Conservation (phyloP, 495 filamentous ascomycete genomes). For the Penicillium cinerascens region DNA sequence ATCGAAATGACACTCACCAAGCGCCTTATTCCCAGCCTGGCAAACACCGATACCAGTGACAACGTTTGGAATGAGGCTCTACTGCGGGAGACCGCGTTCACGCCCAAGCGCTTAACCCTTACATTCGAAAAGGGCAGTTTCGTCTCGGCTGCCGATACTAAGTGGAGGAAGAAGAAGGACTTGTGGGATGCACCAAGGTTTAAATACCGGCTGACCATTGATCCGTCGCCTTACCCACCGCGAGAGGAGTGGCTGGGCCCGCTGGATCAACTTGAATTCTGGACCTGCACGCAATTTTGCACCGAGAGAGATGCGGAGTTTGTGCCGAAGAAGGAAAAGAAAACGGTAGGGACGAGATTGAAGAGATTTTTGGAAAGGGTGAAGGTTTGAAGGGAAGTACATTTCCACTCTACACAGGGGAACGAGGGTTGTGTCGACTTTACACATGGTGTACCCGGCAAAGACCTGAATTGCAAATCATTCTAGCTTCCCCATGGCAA, state of each 20-base stretch:
- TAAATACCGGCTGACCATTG: not conserved
- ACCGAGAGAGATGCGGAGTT: not conserved
- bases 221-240: not conserved
- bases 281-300: not conserved
- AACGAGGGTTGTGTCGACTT: not conserved
- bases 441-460: not conserved
- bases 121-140: not conserved
- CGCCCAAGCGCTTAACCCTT: not conserved
- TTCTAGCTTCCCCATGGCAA: not conserved
- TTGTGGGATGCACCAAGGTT: not conserved
- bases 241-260: not conserved
- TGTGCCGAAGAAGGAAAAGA: not conserved
- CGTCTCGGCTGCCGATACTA: not conserved
- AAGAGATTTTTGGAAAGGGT: not conserved
- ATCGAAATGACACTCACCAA: not conserved
- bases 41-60: not conserved
- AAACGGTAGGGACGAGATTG: not conserved
- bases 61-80: not conserved
- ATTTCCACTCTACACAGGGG: not conserved
- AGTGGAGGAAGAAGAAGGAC: not conserved
- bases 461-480: not conserved
- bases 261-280: not conserved
- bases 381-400: not conserved
- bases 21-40: not conserved
- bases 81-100: not conserved